Base-by-base conservation (phyloP, 352 stramenopile species). In the Globisporangium polare region DNA sequence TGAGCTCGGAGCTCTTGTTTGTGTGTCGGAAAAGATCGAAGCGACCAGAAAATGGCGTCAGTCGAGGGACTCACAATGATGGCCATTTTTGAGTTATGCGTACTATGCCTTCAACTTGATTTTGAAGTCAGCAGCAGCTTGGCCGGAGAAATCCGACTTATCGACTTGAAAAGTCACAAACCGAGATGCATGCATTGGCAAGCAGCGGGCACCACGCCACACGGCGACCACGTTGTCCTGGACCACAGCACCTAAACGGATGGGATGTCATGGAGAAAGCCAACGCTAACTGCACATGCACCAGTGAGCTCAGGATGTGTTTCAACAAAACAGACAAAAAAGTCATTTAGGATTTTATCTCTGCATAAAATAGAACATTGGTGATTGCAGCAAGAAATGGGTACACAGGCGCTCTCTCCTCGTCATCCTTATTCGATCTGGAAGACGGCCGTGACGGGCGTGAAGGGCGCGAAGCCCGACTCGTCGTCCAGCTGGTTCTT, bases 351-450 rank as follows among this genome's bases (percentile, higher is more conserved):
- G 15, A 45, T 45, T 45, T 45, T 45, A 45, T 45, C 39, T 20
- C 39, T 45, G 39, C 39, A 45, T 56, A 56, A 42, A 56, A 62
- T 50, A 62, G 54, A 53, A 49, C 26, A 26, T 29, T 47, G 42
- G 53, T 22, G 41, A 27, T 52, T 53, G 37, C 35, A 58, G 22
- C 15, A 26, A 50, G 18, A 64, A 66, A 63, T 33, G n/a, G 20
- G 54, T 43, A 55, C 20, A 58, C 27, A 46, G 6, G 33, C 29
- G 22, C 8, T 22, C 31, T 13, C 26, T 8, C 17, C 17, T 22
- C 20, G 20, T 5, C 26, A 9, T 3, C 29, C 53, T 86, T 86
- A 95, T 75, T 95, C 86, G 63, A 94, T 92, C 77, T 94, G 86
- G 73, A 92, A 95, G 46, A 92, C 74, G 62, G 69, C 74, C 43